These are phyloP conservation scores for Phytophthora foliorum DNA, from an alignment of 352 stramenopile species.

Conservation along the genomic window DNA sequence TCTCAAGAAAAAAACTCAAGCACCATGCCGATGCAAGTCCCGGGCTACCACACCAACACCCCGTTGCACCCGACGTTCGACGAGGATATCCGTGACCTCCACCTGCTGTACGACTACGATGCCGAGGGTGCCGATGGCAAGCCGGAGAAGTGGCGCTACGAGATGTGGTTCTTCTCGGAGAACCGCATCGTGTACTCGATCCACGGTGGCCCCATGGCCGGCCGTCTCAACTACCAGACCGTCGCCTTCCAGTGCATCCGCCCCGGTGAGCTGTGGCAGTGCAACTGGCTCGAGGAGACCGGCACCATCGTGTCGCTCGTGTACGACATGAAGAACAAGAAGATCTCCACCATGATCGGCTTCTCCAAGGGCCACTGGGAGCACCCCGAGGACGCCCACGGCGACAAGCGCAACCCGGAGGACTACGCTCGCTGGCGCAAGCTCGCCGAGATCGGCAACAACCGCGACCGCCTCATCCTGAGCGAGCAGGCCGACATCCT, in stretches of 20 bases:
- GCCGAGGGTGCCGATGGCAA: constrained; percentile 36
- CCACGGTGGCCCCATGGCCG: constrained; percentile 47
- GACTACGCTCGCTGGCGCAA: constrained; percentile 43
- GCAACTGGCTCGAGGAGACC: constrained; percentile 49
- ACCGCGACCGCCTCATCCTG: constrained; percentile 41
- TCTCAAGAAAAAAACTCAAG: constrained; percentile 27
- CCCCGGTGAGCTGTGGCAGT: constrained; percentile 48
- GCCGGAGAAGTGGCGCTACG: constrained; percentile 50
- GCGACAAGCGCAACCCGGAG: constrained; percentile 46
- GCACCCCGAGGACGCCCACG: constrained; percentile 35
- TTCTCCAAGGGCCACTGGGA: constrained; percentile 53
- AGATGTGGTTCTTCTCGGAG: constrained; percentile 51
- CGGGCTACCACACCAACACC: constrained; percentile 69
- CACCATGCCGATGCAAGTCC: constrained; percentile 47
- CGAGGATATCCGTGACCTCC: constrained; percentile 43
- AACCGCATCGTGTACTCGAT: constrained; percentile 50
- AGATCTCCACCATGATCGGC: constrained; percentile 44
- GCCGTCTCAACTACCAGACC: constrained; percentile 46
- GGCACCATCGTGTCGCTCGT: constrained; percentile 46
- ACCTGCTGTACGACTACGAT: constrained; percentile 51
- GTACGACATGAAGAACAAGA: constrained; percentile 46
- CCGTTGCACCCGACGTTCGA: constrained; percentile 54
- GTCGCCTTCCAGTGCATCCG: constrained; percentile 46
- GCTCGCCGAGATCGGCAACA: constrained; percentile 40
- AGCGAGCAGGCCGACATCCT: constrained; percentile 43